phyloP scores from a whole-genome alignment of 2,329 filamentous ascomycete species.

The Fusarium pseudoanthophilum region DNA sequence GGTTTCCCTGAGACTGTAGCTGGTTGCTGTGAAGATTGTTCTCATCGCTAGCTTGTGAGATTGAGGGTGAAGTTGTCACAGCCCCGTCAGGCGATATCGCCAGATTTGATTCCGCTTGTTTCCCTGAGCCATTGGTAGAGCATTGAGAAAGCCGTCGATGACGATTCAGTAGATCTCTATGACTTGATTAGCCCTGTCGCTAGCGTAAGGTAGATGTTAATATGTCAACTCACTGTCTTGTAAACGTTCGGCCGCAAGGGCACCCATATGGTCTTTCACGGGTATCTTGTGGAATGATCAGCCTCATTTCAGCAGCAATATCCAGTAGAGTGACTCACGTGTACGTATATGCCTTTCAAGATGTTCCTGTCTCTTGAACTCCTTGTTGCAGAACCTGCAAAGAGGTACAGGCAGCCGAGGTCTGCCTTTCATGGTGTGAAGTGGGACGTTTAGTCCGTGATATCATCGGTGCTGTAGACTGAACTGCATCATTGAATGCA shows the following conservation, averaged over 20 bases:
- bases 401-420: not conserved
- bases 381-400: not conserved
- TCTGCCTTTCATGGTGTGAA: not conserved
- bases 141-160: not conserved
- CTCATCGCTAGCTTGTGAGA: not conserved
- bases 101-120: not conserved
- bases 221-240: not conserved
- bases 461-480: not conserved
- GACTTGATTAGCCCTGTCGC: not conserved
- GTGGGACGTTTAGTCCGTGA: not conserved
- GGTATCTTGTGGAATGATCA: not conserved
- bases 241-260: not conserved
- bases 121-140: not conserved
- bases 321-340: not conserved
- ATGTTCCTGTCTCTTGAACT: not conserved
- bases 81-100: not conserved
- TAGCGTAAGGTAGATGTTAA: rapidly evolving
- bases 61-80: not conserved
- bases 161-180: not conserved
- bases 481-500: not conserved
- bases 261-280: not conserved
- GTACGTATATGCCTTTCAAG: not conserved
- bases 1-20: not conserved
- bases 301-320: rapidly evolving
- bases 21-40: not conserved